Evolutionary conservation across 2,329 filamentous ascomycete genomes (phyloP).

Genomic region (Stagonosporopsis rhizophila): DNA sequence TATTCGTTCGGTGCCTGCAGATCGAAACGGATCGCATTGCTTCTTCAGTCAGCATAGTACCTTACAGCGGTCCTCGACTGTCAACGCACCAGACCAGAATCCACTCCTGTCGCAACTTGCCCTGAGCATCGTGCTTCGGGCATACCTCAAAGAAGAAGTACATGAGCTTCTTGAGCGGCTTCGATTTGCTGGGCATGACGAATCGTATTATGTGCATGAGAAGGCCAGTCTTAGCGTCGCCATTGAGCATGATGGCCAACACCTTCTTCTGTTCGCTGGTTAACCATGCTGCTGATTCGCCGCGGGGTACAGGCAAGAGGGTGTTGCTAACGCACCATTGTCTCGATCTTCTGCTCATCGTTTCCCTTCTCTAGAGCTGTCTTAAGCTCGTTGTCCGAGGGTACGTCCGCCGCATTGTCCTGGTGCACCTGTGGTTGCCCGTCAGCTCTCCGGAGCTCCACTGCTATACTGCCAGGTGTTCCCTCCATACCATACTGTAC

Average conservation of each 20-base stretch:
- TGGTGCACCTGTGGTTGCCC: conserved; percentile 69
- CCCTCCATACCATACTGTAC: conserved; percentile 75
- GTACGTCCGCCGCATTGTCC: conserved; percentile 95
- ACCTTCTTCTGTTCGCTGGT: conserved; percentile 71
- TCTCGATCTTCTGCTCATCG: conserved; percentile 91
- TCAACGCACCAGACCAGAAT: conserved; percentile 88
- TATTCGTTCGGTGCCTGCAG: conserved; percentile 98
- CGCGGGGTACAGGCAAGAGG: conserved; percentile 32
- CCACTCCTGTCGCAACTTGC: conserved; percentile 99
- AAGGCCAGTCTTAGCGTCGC: conserved; percentile 91
- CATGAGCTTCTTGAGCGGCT: conserved; percentile 94
- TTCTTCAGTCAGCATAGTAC: conserved; percentile 52
- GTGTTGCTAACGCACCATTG: conserved; percentile 52
- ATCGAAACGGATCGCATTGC: conserved; percentile 97
- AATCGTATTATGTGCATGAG: conserved; percentile 99
- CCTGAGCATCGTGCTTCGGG: conserved; percentile 88
- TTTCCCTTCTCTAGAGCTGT: conserved; percentile 92
- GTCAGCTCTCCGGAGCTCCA: conserved; percentile 42
- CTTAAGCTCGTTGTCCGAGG: conserved; percentile 87
- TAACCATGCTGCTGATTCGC: conserved; percentile 60
- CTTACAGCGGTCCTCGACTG: not conserved
- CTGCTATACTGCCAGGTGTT: conserved; percentile 35
- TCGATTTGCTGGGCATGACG: conserved; percentile 98
- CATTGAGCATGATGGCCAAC: conserved; percentile 96
- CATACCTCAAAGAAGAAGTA: conserved; percentile 99